phyloP scores from a whole-genome alignment of 176 grass and related monocot genomes.

The Musa acuminata region DNA sequence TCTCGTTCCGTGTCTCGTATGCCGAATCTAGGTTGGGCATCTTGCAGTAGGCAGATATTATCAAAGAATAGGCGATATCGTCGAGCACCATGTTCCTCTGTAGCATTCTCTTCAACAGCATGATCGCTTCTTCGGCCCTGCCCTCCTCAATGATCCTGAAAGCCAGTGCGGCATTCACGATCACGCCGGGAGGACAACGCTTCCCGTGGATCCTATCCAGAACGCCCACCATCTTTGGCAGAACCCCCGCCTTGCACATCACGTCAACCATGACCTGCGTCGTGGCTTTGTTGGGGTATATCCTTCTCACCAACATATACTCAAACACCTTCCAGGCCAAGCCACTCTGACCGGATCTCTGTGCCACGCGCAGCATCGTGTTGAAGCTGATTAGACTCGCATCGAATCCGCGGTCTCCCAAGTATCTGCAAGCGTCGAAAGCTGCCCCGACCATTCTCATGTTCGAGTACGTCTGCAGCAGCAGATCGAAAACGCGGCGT shows the following conservation, averaged over 20 bases:
- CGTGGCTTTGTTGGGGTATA: conserved; percentile 60
- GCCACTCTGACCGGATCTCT: conserved; percentile 26
- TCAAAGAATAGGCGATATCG: conserved; percentile 42
- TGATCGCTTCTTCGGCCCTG: conserved; percentile 44
- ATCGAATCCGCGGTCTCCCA: conserved; percentile 34
- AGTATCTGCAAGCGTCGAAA: conserved; percentile 50
- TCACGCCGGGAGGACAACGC: conserved; percentile 35
- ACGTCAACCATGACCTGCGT: conserved; percentile 50
- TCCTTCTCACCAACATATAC: conserved; percentile 63
- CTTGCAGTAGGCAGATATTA: conserved; percentile 40
- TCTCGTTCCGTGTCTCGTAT: conserved; percentile 30
- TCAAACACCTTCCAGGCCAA: conserved; percentile 86
- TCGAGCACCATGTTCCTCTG: conserved; percentile 78
- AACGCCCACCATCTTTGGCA: conserved; percentile 28
- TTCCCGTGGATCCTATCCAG: conserved; percentile 50
- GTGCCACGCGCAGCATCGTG: conserved; percentile 33
- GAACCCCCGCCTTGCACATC: conserved; percentile 51
- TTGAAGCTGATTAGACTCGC: conserved; percentile 67
- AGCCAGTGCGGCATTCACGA: conserved; percentile 34
- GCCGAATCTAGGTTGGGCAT: conserved; percentile 35
- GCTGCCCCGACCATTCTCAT: conserved; percentile 42
- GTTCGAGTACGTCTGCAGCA: conserved; percentile 62
- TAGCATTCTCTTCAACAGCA: conserved; percentile 64
- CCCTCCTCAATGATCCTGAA: conserved; percentile 47
- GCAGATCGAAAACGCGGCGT: conserved; percentile 58